Evolutionary conservation across 768 basidiomycete species (phyloP).

Genomic region (Boletus rubescentipes): DNA sequence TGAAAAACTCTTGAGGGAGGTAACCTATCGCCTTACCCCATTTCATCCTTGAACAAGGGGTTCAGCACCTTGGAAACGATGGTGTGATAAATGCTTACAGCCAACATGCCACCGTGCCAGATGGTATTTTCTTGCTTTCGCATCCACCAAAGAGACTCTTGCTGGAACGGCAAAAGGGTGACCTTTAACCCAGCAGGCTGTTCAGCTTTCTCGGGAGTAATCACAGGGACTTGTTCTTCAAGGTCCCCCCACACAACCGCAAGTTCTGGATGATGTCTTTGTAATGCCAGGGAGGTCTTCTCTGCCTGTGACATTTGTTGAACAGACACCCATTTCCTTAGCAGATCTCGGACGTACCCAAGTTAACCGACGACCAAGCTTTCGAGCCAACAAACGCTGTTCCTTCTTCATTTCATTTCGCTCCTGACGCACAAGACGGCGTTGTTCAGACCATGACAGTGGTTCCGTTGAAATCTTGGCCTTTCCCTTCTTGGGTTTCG

Average conservation of each 20-base stretch:
- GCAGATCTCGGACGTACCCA: conserved; percentile 43
- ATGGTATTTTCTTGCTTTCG: conserved; percentile 82
- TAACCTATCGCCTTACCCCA: conserved; percentile 61
- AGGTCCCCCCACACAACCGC: conserved; percentile 86
- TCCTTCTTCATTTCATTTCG: conserved; percentile 41
- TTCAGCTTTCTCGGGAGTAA: conserved; percentile 65
- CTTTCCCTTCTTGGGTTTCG: conserved; percentile 22
- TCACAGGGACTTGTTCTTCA: conserved; percentile 56
- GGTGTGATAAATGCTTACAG: conserved; percentile 48
- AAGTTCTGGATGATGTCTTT: conserved; percentile 77
- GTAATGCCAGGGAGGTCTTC: conserved; percentile 60
- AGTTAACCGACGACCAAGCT: conserved; percentile 75
- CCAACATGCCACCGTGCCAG: conserved; percentile 92
- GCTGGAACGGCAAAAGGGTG: conserved; percentile 89
- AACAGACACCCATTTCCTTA: conserved; percentile 5
- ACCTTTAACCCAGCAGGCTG: conserved; percentile 86
- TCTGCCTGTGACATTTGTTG: conserved; percentile 57
- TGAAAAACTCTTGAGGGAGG: conserved; percentile 2
- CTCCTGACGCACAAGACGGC: conserved; percentile 20
- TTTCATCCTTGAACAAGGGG: conserved; percentile 62
- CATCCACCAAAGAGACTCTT: conserved; percentile 96
- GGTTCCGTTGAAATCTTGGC: background rate
- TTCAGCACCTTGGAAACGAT: conserved; percentile 7
- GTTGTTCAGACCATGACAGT: conserved; percentile 12
- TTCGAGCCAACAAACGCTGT: conserved; percentile 47